These are phyloP conservation scores for Penicillium lividum DNA, from an alignment of 495 filamentous ascomycete species.

Conservation along the genomic window DNA sequence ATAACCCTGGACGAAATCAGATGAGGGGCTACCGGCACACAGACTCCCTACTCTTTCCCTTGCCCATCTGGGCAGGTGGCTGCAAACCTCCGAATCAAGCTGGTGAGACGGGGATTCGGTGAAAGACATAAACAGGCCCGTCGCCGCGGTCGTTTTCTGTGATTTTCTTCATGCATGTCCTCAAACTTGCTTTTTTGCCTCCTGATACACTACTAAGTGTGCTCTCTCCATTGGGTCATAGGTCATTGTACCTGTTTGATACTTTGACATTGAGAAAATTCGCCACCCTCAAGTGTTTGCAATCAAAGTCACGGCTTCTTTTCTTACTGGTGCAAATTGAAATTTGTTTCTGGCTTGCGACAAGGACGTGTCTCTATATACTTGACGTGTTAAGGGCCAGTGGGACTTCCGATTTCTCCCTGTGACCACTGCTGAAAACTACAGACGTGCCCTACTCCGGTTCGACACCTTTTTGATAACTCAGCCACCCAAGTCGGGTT, in stretches of 20 bases:
- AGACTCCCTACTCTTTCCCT: background rate
- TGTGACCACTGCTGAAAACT: background rate
- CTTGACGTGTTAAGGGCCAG: slow-evolving; percentile 4
- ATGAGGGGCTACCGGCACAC: slow-evolving; percentile 3
- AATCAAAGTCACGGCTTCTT: background rate
- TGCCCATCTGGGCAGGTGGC: background rate
- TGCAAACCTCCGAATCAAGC: slow-evolving; percentile 1
- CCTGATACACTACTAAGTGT: background rate
- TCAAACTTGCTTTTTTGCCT: slow-evolving; percentile 2
- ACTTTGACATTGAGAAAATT: slow-evolving; percentile 2
- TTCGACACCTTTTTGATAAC: slow-evolving; percentile 6
- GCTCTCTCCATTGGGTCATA: background rate
- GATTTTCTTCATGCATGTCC: background rate
- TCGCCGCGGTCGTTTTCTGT: background rate
- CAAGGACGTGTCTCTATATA: background rate
- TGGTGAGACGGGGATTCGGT: background rate
- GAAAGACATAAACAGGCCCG: slow-evolving; percentile 4
- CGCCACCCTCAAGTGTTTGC: background rate
- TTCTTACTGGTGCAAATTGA: slow-evolving; percentile 4
- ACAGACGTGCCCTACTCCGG: slow-evolving; percentile 3
- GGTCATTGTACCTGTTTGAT: slow-evolving; percentile 6
- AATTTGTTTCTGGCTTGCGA: slow-evolving; percentile 6
- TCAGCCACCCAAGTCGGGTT: slow-evolving; percentile 30
- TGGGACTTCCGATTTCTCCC: background rate
- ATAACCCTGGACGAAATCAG: slow-evolving; percentile 5